Base-by-base conservation (phyloP, 176 grass and related monocot genomes). In the Dactylis glomerata region DNA sequence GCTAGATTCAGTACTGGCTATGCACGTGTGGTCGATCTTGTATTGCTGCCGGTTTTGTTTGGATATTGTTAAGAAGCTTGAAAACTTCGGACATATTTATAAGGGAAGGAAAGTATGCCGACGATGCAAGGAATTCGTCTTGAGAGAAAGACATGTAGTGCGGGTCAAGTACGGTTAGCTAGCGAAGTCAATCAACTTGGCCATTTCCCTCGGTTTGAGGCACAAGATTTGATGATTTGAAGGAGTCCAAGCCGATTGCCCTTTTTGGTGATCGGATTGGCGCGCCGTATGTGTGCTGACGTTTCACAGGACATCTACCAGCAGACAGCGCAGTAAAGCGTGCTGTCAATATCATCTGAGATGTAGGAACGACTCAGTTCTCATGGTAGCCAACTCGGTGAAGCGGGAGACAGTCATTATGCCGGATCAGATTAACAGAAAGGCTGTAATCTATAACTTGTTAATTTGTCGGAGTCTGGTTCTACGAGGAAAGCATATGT, bases 211-310 rank as follows among this genome's bases (percentile, higher is more conserved):
- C 52, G 4, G 16, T 30, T 49, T 41, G 62, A 88, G 80, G 86
- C 31, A 83, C 26, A 78, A n/a, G 0, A 12, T 83, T 83, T 69
- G 86, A 83, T 76, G 8, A 16, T 83, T 88, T 59, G 86, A 83
- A 82, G 5, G 32, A 72, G 56, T 83, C 86, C 73, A 22, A 38
- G 51, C 16, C 11, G 37, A 57, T 42, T 50, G 11, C 63, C 23
- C 0, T 41, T 59, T 81, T 67, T 5, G 46, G 15, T 37, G 72
- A 77, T 50, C 26, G 23, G 14, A 61, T 72, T 59, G 27, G 38
- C 26, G 14, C 24, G 11, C 6, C 1, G 0, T 38, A 77, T 40
- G 49, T 34, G 8, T 8, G 59, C 33, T 80, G 3, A 38, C 19
- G 1, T 27, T 78, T 49, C 33, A 37, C 2, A 54, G 41, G 37